phyloP scores from a whole-genome alignment of 257 asterid species.

The Ocimum tenuiflorum region DNA sequence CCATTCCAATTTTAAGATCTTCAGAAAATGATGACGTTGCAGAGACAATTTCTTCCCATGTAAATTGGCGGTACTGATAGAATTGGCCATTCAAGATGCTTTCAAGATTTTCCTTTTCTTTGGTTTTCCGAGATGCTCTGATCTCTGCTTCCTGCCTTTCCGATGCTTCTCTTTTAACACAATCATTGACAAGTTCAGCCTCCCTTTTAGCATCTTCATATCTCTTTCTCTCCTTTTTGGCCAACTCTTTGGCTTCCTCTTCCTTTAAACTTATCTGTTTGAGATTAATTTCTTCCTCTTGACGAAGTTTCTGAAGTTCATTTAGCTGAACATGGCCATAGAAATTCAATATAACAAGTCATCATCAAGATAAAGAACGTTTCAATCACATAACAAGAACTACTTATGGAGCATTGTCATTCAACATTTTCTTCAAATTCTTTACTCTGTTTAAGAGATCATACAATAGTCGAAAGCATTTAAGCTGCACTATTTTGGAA shows the following conservation, averaged over 20 bases:
- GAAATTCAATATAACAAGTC: not conserved
- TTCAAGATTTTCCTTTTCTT: constrained; percentile 65
- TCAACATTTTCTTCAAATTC: not conserved
- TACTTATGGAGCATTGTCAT: not conserved
- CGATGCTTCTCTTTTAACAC: constrained; percentile 64
- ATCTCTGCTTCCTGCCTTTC: constrained; percentile 66
- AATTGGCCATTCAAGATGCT: constrained; percentile 44
- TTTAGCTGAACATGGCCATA: constrained; percentile 39
- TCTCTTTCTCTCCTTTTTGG: constrained; percentile 47
- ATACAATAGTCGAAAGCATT: not conserved
- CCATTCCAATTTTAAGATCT: constrained; percentile 69
- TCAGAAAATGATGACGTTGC: constrained; percentile 71
- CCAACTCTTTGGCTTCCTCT: constrained; percentile 69
- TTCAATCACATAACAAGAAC: not conserved
- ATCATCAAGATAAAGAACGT: not conserved
- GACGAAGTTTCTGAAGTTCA: constrained; percentile 52
- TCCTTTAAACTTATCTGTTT: constrained; percentile 51
- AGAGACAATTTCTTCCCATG: constrained; percentile 74
- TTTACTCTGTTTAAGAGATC: not conserved
- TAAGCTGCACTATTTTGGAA: not conserved
- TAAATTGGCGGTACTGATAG: constrained; percentile 49
- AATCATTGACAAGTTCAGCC: constrained; percentile 48
- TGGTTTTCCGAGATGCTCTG: constrained; percentile 38
- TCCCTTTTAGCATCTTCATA: constrained; percentile 55
- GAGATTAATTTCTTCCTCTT: constrained; percentile 61